Base-by-base conservation (phyloP, 371 early-diverging fungal species). In the Lichtheimia corymbifera region DNA sequence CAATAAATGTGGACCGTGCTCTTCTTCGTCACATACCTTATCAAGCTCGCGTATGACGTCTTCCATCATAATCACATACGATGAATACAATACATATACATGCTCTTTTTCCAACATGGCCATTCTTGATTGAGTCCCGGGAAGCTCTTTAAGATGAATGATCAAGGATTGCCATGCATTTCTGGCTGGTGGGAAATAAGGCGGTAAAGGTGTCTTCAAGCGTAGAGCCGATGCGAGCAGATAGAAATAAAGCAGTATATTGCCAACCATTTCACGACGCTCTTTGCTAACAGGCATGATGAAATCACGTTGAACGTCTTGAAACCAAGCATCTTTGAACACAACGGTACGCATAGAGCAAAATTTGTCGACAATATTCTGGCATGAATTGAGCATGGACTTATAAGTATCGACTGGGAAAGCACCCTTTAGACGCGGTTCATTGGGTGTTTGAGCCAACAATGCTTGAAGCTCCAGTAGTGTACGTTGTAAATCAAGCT, bases 171-270 rank as follows among this genome's bases (percentile, higher is more conserved):
- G 61, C 62, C 87, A 75, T 11, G 85, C 85, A 22, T 76, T 67
- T 41, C 72, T 65, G 22, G 86, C 83, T 0, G 91, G 91, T 3
- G 95, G 95, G 22, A 93, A 79, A 63, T 85, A 86, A 0, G 92
- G 88, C 4, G 95, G 95, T 68, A 94, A 71, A 2, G 95, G 93
- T 11, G 90, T 86, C 64, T 93, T 93, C 42, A 94, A 80, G 0
- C 86, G 73, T 17, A 93, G 61, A 5, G 93, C 92, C 7, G 91
- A 90, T 0, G 93, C 91, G 52, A 92, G 67, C 4, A 91, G 77
- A 58, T 93, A 93, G 73, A 93, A 89, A 56, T 88, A 88, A 4
- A 94, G 72, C 4, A 91, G 61, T 2, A 93, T 83, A 62, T 83
- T 81, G 3, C 91, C 87, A 22, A 88, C 90, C 76, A 93, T 83